Conservation (phyloP, 805 yeast species). For the Hanseniaspora hatyaiensis region DNA sequence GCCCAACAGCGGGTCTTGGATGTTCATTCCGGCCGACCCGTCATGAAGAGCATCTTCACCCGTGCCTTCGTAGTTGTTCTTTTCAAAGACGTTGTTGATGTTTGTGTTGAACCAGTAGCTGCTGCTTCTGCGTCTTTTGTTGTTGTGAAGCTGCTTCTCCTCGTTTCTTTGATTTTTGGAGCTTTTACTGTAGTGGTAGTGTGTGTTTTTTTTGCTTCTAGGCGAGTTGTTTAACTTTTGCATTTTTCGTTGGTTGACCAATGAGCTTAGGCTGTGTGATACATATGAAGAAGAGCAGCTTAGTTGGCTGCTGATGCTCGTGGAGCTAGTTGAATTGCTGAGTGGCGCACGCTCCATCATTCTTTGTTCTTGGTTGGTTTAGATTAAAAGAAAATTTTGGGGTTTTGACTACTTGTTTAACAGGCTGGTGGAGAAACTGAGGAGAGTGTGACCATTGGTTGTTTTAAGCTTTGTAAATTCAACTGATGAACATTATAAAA, state of each 20-base stretch:
- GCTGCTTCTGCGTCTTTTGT: conserved; percentile 9
- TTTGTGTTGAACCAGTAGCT: conserved; percentile 13
- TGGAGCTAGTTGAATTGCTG: background rate
- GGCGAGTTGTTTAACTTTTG: conserved; percentile 4
- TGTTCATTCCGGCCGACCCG: background rate
- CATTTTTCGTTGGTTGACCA: conserved; percentile 9
- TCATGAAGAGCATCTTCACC: no score
- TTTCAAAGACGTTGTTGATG: background rate
- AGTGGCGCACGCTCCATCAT: background rate
- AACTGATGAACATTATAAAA: no score
- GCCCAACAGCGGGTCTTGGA: background rate
- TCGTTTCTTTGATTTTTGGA: background rate
- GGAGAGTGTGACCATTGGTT: no score
- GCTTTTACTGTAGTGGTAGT: conserved; percentile 3
- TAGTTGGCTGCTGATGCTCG: background rate
- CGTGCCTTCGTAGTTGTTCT: background rate
- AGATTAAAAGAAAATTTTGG: background rate
- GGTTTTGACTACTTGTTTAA: no score
- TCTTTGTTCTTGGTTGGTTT: background rate
- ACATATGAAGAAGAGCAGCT: background rate
- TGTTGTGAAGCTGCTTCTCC: background rate
- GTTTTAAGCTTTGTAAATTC: no score
- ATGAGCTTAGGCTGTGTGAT: conserved; percentile 12
- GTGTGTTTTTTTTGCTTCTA: background rate
- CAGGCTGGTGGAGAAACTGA: no score